A percentile compares a stretch with the other conserved stretches of the same genome.
phyloP scores from a whole-genome alignment of 495 filamentous ascomycete species.

The Symbiotaphrina buchneri region DNA sequence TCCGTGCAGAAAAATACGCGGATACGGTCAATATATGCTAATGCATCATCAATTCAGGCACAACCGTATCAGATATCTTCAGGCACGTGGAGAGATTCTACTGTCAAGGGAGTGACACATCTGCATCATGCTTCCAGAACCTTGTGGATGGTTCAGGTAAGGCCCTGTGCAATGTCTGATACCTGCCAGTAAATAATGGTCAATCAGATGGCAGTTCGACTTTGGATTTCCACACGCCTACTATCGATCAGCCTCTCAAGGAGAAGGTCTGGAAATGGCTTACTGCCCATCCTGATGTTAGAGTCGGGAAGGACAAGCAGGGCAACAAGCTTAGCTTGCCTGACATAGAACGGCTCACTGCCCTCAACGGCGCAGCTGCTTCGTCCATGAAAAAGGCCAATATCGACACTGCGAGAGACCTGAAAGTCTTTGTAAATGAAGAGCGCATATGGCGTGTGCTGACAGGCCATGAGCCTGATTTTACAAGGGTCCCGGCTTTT shows the following conservation, averaged over 20 bases:
- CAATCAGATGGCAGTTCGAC: no score
- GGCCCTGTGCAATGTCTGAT: no score
- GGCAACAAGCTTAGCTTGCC: slow-evolving; percentile 21
- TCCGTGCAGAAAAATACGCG: no score
- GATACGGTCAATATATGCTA: not conserved
- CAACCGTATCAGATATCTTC: slow-evolving; percentile 1
- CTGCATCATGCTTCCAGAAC: no score
- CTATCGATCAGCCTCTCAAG: slow-evolving; percentile 24
- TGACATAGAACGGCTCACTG: slow-evolving; percentile 16
- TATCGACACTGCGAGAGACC: slow-evolving; percentile 3
- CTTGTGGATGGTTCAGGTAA: no score
- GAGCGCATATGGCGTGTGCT: slow-evolving; percentile 56
- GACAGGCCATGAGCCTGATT: slow-evolving; percentile 59
- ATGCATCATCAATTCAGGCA: not conserved
- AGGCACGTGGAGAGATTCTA: slow-evolving; percentile 2
- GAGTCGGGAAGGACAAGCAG: slow-evolving; percentile 18
- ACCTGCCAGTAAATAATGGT: no score
- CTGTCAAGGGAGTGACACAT: not conserved
- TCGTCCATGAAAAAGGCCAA: slow-evolving; percentile 1
- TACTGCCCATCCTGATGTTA: slow-evolving; percentile 25
- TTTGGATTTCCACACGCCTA: no score
- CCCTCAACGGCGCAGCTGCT: no score
- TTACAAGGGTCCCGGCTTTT: slow-evolving; percentile 34
- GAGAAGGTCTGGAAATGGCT: slow-evolving; percentile 35
- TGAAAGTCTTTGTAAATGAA: slow-evolving; percentile 31